These are phyloP conservation scores for Kondoa malvinella DNA, from an alignment of 768 basidiomycete genomes.

Conservation along the genomic window DNA sequence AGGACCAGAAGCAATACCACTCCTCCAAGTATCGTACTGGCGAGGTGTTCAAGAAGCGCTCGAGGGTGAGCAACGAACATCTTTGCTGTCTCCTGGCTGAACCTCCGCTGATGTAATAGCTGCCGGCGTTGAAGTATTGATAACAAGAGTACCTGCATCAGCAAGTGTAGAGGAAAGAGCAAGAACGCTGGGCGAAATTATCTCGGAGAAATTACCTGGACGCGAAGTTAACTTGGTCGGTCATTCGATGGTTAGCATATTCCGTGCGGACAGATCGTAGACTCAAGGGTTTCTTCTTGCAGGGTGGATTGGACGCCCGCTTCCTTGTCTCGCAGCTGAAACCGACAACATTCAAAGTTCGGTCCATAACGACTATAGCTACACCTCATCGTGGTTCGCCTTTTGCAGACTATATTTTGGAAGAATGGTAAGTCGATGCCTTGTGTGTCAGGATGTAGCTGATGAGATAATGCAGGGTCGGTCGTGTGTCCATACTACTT, in stretches of 20 bases:
- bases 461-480: too few species aligned
- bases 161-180: slow-evolving; percentile 76
- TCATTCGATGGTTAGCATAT: slow-evolving; percentile 50
- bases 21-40: slow-evolving; percentile 85
- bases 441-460: too few species aligned
- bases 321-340: slow-evolving; percentile 70
- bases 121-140: slow-evolving; percentile 74
- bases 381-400: slow-evolving; percentile 86
- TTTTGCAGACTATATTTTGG: slow-evolving; percentile 79
- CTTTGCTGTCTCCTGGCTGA: neutral
- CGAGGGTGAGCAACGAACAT: slow-evolving; percentile 39
- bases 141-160: slow-evolving; percentile 64
- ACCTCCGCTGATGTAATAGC: neutral
- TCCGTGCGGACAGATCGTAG: neutral
- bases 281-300: too few species aligned
- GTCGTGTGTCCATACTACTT: too few species aligned
- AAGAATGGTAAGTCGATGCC: neutral
- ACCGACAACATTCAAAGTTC: slow-evolving; percentile 56
- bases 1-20: slow-evolving; percentile 52
- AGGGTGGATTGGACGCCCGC: slow-evolving; percentile 85
- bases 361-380: slow-evolving; percentile 82
- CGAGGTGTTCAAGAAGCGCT: slow-evolving; percentile 86
- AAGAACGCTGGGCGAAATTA: slow-evolving; percentile 64
- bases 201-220: slow-evolving; percentile 64
- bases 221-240: slow-evolving; percentile 76